These are phyloP conservation scores for Fraxinus ornus DNA, from an alignment of 305 asterid genomes.

Conservation along the genomic window DNA sequence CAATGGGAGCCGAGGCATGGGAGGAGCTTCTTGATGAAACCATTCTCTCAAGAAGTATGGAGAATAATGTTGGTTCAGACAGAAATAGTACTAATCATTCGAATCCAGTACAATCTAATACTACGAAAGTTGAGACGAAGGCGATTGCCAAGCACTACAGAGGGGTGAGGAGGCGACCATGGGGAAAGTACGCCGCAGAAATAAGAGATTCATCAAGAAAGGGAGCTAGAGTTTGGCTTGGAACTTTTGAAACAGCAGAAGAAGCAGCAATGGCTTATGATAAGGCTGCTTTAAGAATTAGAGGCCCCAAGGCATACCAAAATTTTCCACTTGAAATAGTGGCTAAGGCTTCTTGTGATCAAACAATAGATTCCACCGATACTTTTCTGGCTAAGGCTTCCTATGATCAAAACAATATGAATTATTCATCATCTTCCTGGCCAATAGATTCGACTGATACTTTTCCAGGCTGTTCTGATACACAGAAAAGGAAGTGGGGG, in stretches of 20 bases:
- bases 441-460: not conserved
- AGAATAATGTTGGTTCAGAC: not conserved
- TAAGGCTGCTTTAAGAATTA: slow-evolving; percentile 59
- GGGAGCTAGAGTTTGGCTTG: slow-evolving; percentile 75
- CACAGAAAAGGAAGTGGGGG: slow-evolving; percentile 30
- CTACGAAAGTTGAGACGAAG: not conserved
- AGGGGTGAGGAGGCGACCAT: slow-evolving; percentile 74
- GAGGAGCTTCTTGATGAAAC: slow-evolving; percentile 48
- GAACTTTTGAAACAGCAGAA: slow-evolving; percentile 68
- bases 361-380: not conserved
- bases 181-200: slow-evolving; percentile 87
- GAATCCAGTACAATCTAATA: not conserved
- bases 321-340: slow-evolving; percentile 60
- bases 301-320: slow-evolving; percentile 58
- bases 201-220: slow-evolving; percentile 66
- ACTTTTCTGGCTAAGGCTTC: not conserved
- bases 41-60: slow-evolving; percentile 4
- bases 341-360: slow-evolving; percentile 24
- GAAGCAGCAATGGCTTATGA: slow-evolving; percentile 88
- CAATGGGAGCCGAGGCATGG: slow-evolving; percentile 72
- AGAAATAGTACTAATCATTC: not conserved
- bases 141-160: slow-evolving; percentile 40
- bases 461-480: not conserved
- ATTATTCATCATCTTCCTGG: not conserved
- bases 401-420: not conserved